These are phyloP conservation scores for Pseudodiploospora longispora DNA, from an alignment of 2,329 filamentous ascomycete species.

Conservation along the genomic window DNA sequence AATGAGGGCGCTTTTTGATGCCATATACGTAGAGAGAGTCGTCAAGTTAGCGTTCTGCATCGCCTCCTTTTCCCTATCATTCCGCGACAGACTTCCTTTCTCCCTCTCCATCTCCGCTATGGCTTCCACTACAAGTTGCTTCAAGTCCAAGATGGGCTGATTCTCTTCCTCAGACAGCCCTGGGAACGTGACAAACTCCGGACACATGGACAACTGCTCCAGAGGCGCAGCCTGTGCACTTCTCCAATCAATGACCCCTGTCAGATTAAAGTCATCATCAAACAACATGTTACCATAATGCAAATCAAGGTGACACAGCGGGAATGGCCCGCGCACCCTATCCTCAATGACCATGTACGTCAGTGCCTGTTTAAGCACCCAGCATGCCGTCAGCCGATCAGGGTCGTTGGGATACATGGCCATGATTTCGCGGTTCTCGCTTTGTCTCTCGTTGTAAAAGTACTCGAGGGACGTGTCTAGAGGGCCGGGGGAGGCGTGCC, in stretches of 20 bases:
- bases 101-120: conserved; percentile 11
- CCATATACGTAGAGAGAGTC: conserved; percentile 13
- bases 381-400: conserved; percentile 21
- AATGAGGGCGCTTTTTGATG: conserved; percentile 13
- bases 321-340: conserved; percentile 25
- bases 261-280: conserved; percentile 31
- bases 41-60: conserved; percentile 5
- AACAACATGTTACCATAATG: conserved; percentile 33
- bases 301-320: conserved; percentile 20
- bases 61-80: no score
- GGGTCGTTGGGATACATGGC: conserved; percentile 15
- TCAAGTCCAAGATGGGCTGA: conserved; percentile 12
- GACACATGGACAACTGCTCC: conserved; percentile 26
- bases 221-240: conserved; percentile 24
- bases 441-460: conserved; percentile 18
- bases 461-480: conserved; percentile 20
- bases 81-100: not conserved
- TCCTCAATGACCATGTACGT: conserved; percentile 21
- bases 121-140: conserved; percentile 8
- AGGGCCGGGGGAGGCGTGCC: conserved; percentile 15
- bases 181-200: conserved; percentile 24
- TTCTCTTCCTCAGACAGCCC: conserved; percentile 20
- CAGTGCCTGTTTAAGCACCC: conserved; percentile 21
- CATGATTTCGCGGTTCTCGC: conserved; percentile 15
- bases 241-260: conserved; percentile 28